Evolutionary conservation across 768 basidiomycete genomes (phyloP).

Genomic region (Hortiboletus campestris): DNA sequence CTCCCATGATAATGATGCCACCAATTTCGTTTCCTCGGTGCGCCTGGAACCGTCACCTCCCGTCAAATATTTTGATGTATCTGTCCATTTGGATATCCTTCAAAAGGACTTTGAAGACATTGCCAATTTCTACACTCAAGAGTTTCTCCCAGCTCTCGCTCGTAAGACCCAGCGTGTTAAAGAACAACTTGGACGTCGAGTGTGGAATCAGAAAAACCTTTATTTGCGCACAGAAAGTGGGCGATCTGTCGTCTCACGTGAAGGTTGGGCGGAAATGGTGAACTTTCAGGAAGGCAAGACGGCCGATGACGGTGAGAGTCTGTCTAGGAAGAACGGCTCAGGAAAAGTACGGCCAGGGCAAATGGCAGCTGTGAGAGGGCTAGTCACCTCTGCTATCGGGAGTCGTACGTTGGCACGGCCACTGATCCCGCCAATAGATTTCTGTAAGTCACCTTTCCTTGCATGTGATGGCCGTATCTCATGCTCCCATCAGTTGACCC

Average conservation of each 20-base stretch:
- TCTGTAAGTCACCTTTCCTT: slow-evolving; percentile 20
- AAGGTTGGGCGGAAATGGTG: slow-evolving; percentile 51
- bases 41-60: slow-evolving; percentile 18
- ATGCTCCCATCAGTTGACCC: slow-evolving; percentile 20
- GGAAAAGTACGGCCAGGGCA: background rate
- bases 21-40: slow-evolving; percentile 29
- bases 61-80: slow-evolving; percentile 43
- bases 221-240: slow-evolving; percentile 40
- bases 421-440: slow-evolving; percentile 14
- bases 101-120: slow-evolving; percentile 54
- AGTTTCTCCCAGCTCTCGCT: slow-evolving; percentile 42
- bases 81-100: slow-evolving; percentile 57
- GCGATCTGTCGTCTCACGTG: slow-evolving; percentile 39
- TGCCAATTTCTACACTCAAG: slow-evolving; percentile 37
- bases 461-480: background rate
- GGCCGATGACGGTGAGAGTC: slow-evolving; percentile 1
- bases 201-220: slow-evolving; percentile 60
- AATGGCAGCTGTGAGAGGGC: slow-evolving; percentile 2
- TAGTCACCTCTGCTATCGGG: slow-evolving; percentile 2
- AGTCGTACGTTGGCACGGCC: background rate
- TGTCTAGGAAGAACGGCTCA: background rate
- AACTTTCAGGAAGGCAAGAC: slow-evolving; percentile 37
- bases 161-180: slow-evolving; percentile 63
- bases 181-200: slow-evolving; percentile 74
- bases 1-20: background rate